Evolutionary conservation across 1,139 yeast genomes (phyloP).

Genomic region (Magnusiomyces suaveolens): DNA sequence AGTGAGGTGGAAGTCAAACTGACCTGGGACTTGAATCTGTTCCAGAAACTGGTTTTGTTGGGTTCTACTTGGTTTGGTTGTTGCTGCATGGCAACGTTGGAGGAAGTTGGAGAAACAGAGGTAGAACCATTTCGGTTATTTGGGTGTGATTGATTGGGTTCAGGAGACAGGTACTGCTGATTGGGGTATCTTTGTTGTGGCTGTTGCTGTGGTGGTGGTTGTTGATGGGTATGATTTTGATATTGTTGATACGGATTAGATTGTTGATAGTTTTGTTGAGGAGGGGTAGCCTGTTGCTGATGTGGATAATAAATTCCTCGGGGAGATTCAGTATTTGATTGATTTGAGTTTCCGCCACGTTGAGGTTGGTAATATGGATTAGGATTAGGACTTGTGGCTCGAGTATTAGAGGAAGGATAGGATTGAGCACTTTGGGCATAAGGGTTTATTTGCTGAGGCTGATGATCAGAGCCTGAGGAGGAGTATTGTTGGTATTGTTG

Average conservation of each 20-base stretch:
- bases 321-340: not conserved
- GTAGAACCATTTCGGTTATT: not conserved
- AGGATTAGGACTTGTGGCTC: not conserved
- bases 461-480: not conserved
- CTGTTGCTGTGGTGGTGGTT: not conserved
- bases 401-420: not conserved
- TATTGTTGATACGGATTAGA: not conserved
- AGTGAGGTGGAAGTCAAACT: not conserved
- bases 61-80: not conserved
- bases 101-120: not conserved
- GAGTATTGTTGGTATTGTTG: not conserved
- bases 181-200: not conserved
- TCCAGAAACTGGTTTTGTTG: not conserved
- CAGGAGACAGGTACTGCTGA: not conserved
- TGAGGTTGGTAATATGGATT: not conserved
- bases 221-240: not conserved
- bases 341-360: not conserved
- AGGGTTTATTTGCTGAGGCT: not conserved
- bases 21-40: conserved; percentile 1
- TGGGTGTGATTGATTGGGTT: not conserved
- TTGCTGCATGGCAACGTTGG: not conserved
- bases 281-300: not conserved
- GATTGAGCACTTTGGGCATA: not conserved
- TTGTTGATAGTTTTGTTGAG: not conserved
- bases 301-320: not conserved